phyloP scores from a whole-genome alignment of 2,329 filamentous ascomycete species.

The Fusarium sp. region DNA sequence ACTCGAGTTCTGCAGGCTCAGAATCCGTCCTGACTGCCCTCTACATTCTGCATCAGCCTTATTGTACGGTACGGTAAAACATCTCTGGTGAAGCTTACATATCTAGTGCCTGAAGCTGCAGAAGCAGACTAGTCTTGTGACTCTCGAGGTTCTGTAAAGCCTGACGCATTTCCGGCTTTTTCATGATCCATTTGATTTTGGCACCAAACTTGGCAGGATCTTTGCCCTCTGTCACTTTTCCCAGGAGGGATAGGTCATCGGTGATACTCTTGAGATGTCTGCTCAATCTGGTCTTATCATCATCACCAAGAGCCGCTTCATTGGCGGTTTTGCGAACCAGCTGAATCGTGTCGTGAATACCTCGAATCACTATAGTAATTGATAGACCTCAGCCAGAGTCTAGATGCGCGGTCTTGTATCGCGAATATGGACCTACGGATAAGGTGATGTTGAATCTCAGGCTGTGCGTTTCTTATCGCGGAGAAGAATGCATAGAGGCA shows the following conservation, averaged over 20 bases:
- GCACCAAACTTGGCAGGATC: not conserved
- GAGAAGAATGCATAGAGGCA: not conserved
- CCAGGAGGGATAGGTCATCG: not conserved
- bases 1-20: not conserved
- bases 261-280: not conserved
- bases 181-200: not conserved
- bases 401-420: too few relatives aligned
- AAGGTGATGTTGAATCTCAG: not conserved
- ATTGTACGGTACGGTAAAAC: too few relatives aligned
- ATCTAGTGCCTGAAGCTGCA: not conserved
- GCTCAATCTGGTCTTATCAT: not conserved
- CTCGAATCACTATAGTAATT: not conserved
- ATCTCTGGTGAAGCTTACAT: not conserved
- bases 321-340: not conserved
- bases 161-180: not conserved
- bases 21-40: not conserved
- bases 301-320: not conserved
- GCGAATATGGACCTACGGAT: not conserved
- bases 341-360: not conserved
- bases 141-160: not conserved
- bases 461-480: not conserved
- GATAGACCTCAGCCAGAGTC: not conserved
- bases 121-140: not conserved
- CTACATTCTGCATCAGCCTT: not conserved
- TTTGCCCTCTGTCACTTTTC: not conserved